Conservation (phyloP, 148 eudicot species). For the Agrostemma githago region DNA sequence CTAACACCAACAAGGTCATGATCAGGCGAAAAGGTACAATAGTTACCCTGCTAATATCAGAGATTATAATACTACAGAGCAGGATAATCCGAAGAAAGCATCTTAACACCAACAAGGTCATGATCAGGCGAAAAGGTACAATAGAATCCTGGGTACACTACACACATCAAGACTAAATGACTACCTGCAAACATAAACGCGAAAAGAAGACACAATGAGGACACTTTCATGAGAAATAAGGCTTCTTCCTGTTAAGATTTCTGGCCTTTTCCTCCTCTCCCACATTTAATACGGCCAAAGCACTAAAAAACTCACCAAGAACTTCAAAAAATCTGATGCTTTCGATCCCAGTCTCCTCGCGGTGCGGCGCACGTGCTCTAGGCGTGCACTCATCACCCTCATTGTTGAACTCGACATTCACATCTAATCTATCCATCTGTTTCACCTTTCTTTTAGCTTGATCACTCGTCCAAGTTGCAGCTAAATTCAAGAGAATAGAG, state of each 20-base stretch:
- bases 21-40: too few relatives aligned
- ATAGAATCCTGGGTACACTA: slow-evolving; percentile 28
- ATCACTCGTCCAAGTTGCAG: slow-evolving; percentile 34
- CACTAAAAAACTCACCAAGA: slow-evolving; percentile 39
- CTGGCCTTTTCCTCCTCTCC: slow-evolving; percentile 50
- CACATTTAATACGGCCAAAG: slow-evolving; percentile 48
- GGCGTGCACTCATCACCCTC: slow-evolving; percentile 56
- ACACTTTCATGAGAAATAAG: slow-evolving; percentile 9
- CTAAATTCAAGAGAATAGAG: too few relatives aligned
- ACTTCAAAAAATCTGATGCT: slow-evolving; percentile 44
- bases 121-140: slow-evolving; percentile 17
- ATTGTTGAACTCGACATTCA: slow-evolving; percentile 60
- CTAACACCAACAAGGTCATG: slow-evolving; percentile 23
- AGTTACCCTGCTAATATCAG: neutral
- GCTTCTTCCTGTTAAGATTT: slow-evolving; percentile 31
- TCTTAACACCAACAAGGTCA: slow-evolving; percentile 30
- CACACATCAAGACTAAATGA: slow-evolving; percentile 29
- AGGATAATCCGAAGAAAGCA: slow-evolving; percentile 26
- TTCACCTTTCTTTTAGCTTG: slow-evolving; percentile 42
- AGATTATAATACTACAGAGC: neutral
- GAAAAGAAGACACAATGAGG: slow-evolving; percentile 20
- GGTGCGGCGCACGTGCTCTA: slow-evolving; percentile 29
- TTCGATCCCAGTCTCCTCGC: slow-evolving; percentile 43
- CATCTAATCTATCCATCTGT: slow-evolving; percentile 50
- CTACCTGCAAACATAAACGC: slow-evolving; percentile 36